Evolutionary conservation across 345 rosid species (phyloP), one percentile per base, ranked within the genome.

Genomic region (Citrus unshiu): DNA sequence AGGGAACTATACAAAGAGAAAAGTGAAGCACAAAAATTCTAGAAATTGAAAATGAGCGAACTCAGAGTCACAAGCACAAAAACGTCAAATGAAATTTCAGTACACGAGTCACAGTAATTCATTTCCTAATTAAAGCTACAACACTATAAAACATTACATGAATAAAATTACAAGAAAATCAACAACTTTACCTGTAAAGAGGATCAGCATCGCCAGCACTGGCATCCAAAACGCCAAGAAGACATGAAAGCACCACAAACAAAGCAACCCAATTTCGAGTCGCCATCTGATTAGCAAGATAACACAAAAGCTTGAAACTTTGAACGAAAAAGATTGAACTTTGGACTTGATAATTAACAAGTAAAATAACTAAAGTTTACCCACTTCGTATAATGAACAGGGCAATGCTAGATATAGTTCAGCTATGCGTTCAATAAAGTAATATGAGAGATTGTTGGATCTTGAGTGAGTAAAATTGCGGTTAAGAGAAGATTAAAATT

Each of bases 171-270:
- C 6, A 22, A 34, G 34, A 72, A 51, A 29, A 19, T 76, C 64
- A 14, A 69, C 34, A 79, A 43, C 37, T 7, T 74, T 78, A 91
- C 96, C 89, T 88, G 93, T 90, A 93, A 75, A 69, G 73, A 56
- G 89, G 93, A 87, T 93, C 90, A 51, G 90, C 88, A 86, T 93
- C 94, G 27, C 96, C 98, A 75, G 80, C 88, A 83, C 96, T 93
- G 66, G 94, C 92, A 82, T 87, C 56, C 40, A 90, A 84, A 30
- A 62, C 73, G 68, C 76, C 83, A 77, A 82, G 69, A 68, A 89
- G 80, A 66, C 81, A 84, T 43, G 87, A 24, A 59, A 91, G 71
- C 40, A 78, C 65, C 51, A 85, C 30, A 73, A 71, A 80, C 29
- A 82, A 57, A 35, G 80, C 77, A 67, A 78, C 54, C 80, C 82